phyloP scores from a whole-genome alignment of 345 rosid species.

The Toxicodendron radicans region DNA sequence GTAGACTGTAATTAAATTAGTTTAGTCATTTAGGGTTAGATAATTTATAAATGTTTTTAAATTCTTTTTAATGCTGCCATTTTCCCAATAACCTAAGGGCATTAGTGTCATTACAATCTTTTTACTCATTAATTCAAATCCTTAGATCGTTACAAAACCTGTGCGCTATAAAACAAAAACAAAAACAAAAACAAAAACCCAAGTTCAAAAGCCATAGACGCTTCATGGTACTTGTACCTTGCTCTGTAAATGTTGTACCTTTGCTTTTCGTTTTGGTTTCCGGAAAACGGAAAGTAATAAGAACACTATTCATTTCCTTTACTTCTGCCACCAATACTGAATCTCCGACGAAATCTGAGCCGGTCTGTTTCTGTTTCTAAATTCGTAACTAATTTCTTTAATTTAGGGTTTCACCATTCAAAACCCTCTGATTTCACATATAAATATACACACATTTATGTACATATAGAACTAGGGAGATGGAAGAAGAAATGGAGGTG shows the following conservation, averaged over 20 bases:
- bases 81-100: constrained; percentile 5
- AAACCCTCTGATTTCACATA: constrained; percentile 2
- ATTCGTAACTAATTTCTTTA: constrained; percentile 21
- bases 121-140: constrained; percentile 36
- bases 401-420: constrained; percentile 36
- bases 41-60: too few relatives aligned
- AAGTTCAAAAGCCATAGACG: background rate
- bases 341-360: constrained; percentile 32
- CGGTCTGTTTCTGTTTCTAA: constrained; percentile 22
- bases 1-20: too few relatives aligned
- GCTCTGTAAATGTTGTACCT: constrained; percentile 29
- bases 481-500: constrained; percentile 50
- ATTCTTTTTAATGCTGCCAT: background rate
- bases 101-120: background rate
- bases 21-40: too few relatives aligned
- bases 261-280: constrained; percentile 16
- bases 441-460: constrained; percentile 1
- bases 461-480: constrained; percentile 14
- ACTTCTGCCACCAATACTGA: constrained; percentile 24
- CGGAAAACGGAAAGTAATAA: background rate
- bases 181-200: constrained; percentile 15
- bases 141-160: constrained; percentile 52
- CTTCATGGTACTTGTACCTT: constrained; percentile 27
- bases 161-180: constrained; percentile 22
- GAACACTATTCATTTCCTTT: constrained; percentile 14